phyloP scores from a whole-genome alignment of 2,329 filamentous ascomycete species.

The Hypoxylon sp. region DNA sequence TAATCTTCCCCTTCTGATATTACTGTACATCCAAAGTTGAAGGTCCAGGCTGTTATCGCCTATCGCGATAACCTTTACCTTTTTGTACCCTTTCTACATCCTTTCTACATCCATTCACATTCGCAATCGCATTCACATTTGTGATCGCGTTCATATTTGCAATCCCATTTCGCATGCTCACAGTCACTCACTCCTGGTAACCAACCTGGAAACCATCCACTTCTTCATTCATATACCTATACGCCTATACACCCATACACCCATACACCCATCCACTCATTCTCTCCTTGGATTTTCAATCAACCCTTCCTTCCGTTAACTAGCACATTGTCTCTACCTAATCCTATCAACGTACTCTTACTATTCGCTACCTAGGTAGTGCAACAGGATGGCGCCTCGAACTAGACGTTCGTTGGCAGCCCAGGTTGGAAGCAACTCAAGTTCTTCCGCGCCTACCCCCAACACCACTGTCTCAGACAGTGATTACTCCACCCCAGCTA shows the following conservation, averaged over 20 bases:
- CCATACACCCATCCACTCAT: neutral
- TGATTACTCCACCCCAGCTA: conserved; percentile 61
- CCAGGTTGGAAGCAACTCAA: conserved; percentile 50
- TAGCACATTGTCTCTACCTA: neutral
- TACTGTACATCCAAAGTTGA: neutral
- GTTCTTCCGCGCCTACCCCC: conserved; percentile 57
- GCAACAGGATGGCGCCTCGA: conserved; percentile 47
- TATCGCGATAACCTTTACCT: neutral
- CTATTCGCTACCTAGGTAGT: conserved; percentile 1
- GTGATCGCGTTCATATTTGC: neutral
- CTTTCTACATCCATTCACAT: neutral
- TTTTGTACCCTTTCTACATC: neutral
- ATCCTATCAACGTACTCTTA: neutral
- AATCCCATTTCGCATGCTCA: neutral
- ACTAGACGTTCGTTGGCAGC: conserved; percentile 44
- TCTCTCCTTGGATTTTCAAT: neutral
- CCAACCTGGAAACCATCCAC: neutral
- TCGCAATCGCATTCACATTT: neutral
- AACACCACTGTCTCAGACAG: conserved; percentile 52
- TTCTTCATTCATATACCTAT: neutral
- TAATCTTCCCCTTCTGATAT: neutral
- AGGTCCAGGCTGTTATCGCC: neutral
- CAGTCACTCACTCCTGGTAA: neutral
- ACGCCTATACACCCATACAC: neutral
- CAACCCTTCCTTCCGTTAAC: neutral